A percentile compares a stretch with the other conserved stretches of the same genome.
Conservation (phyloP, 2,329 filamentous ascomycete species). For the Stachybotrys chartarum region DNA sequence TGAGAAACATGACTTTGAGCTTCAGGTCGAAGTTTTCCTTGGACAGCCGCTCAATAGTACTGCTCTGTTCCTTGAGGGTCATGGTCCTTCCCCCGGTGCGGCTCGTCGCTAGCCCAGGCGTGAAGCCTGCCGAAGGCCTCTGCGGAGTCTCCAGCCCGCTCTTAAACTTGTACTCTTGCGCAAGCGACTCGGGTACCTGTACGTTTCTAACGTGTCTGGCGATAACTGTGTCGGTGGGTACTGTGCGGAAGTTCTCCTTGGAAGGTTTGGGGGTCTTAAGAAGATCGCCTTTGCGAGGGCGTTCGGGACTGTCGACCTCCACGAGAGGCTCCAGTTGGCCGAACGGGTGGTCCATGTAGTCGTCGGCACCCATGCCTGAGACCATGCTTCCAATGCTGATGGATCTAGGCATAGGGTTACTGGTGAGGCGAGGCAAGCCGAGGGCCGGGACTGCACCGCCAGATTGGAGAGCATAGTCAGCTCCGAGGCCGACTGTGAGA, state of each 20-base stretch:
- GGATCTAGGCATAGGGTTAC: slow-evolving; percentile 59
- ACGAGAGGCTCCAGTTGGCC: slow-evolving; percentile 42
- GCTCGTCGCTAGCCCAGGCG: slow-evolving; percentile 37
- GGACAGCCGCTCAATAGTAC: slow-evolving; percentile 88
- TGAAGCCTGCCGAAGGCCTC: slow-evolving; percentile 43
- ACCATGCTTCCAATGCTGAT: slow-evolving; percentile 87
- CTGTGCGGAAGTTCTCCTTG: slow-evolving; percentile 43
- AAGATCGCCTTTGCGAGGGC: slow-evolving; percentile 31
- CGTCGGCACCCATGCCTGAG: slow-evolving; percentile 57
- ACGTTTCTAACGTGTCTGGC: slow-evolving; percentile 84
- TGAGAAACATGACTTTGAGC: slow-evolving; percentile 94
- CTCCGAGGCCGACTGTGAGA: slow-evolving; percentile 56
- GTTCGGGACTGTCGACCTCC: slow-evolving; percentile 37
- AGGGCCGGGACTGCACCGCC: slow-evolving; percentile 62
- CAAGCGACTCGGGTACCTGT: slow-evolving; percentile 82
- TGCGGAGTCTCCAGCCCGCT: slow-evolving; percentile 55
- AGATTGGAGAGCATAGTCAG: slow-evolving; percentile 76
- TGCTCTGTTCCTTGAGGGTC: slow-evolving; percentile 95
- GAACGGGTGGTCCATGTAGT: slow-evolving; percentile 37
- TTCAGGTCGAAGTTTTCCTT: slow-evolving; percentile 99
- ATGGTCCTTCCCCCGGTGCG: slow-evolving; percentile 62
- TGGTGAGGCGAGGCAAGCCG: slow-evolving; percentile 41
- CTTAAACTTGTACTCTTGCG: slow-evolving; percentile 76
- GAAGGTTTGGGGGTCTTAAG: slow-evolving; percentile 65
- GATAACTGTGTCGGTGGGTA: slow-evolving; percentile 82